A percentile compares a stretch with the other conserved stretches of the same genome.
phyloP scores from a whole-genome alignment of 2,329 filamentous ascomycete genomes.

The Balansia obtecta region DNA sequence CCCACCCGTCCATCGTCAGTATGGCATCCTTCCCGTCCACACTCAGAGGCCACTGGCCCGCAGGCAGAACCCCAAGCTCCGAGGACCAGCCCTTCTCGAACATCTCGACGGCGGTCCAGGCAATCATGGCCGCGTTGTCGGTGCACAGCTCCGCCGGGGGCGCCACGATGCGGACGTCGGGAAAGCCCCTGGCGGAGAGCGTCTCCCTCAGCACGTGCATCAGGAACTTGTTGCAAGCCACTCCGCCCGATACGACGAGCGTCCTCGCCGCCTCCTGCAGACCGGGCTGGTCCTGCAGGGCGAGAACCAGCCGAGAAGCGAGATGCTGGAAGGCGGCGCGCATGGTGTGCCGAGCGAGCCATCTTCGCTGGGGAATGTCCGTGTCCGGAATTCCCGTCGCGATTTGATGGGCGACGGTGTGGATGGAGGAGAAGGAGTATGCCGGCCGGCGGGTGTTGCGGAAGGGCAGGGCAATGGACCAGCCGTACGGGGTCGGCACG shows the following conservation, averaged over 20 bases:
- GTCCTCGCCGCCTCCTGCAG: constrained; percentile 27
- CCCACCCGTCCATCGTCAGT: constrained; percentile 43
- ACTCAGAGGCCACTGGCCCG: constrained; percentile 67
- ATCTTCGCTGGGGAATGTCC: constrained; percentile 46
- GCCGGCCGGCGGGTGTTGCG: constrained; percentile 41
- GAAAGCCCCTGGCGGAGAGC: constrained; percentile 55
- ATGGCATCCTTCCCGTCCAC: constrained; percentile 42
- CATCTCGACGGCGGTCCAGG: constrained; percentile 90
- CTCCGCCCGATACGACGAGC: constrained; percentile 78
- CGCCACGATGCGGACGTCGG: constrained; percentile 48
- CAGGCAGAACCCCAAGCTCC: constrained; percentile 43
- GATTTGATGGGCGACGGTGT: constrained; percentile 39
- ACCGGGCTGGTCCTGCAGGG: constrained; percentile 31
- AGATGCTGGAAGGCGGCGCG: constrained; percentile 79
- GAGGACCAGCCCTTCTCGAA: constrained; percentile 63
- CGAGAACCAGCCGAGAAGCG: constrained; percentile 59
- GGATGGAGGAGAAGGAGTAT: constrained; percentile 63
- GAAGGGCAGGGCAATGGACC: constrained; percentile 59
- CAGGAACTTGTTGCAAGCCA: constrained; percentile 75
- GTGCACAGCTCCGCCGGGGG: constrained; percentile 75
- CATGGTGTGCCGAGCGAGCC: constrained; percentile 64
- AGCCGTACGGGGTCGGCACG: constrained; percentile 32
- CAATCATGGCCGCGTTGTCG: constrained; percentile 97
- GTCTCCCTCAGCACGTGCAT: constrained; percentile 47
- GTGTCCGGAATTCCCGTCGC: constrained; percentile 27